phyloP scores from a whole-genome alignment of 805 yeast genomes.

The Sungouiozyma ichnusensis region DNA sequence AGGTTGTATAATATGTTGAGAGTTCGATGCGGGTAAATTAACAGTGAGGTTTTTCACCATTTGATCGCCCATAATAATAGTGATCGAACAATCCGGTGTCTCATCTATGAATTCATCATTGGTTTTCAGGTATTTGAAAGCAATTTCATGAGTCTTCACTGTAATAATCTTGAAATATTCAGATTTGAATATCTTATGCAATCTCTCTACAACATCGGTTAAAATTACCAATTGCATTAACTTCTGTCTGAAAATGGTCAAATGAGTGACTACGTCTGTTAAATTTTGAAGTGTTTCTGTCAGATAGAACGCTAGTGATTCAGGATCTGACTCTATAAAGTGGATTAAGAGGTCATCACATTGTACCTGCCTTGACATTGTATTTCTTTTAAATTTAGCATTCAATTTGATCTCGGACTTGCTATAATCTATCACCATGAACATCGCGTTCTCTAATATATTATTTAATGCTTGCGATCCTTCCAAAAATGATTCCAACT shows the following conservation, averaged over 20 bases:
- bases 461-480: slow-evolving; percentile 21
- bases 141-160: slow-evolving; percentile 26
- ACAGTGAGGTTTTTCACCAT: slow-evolving; percentile 23
- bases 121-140: slow-evolving; percentile 26
- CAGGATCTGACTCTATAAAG: slow-evolving; percentile 11
- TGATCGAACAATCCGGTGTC: slow-evolving; percentile 26
- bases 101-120: slow-evolving; percentile 4
- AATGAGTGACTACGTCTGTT: slow-evolving; percentile 18
- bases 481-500: slow-evolving; percentile 24
- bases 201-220: slow-evolving; percentile 27
- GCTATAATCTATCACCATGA: slow-evolving; percentile 24
- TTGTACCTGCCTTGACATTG: slow-evolving; percentile 22
- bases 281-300: slow-evolving; percentile 19
- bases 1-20: slow-evolving; percentile 27
- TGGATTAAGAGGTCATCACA: slow-evolving; percentile 23
- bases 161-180: slow-evolving; percentile 24
- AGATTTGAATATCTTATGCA: slow-evolving; percentile 26
- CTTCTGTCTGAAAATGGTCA: slow-evolving; percentile 23
- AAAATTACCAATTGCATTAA: slow-evolving; percentile 26
- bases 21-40: slow-evolving; percentile 23
- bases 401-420: slow-evolving; percentile 21
- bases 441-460: slow-evolving; percentile 24
- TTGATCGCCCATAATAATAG: slow-evolving; percentile 21
- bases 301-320: slow-evolving; percentile 22
- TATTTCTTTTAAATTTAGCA: slow-evolving; percentile 26